Percentiles rank a stretch among this genome's conserved stretches.
These are phyloP conservation scores for Sclerotinia glacialis DNA, from an alignment of 2,329 filamentous ascomycete genomes.

Conservation along the genomic window DNA sequence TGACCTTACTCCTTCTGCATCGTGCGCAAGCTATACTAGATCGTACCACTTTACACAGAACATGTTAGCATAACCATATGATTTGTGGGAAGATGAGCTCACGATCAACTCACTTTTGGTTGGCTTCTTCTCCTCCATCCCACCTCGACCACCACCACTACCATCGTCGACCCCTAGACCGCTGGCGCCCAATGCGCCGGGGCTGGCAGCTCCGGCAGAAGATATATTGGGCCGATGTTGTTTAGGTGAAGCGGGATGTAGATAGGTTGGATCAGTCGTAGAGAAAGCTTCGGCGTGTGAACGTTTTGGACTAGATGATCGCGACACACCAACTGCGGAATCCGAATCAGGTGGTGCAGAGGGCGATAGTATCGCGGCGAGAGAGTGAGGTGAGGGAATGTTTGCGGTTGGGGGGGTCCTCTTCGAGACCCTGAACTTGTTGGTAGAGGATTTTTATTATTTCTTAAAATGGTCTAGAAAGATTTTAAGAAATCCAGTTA, in stretches of 20 bases:
- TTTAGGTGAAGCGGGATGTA: constrained; percentile 36
- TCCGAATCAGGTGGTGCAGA: constrained; percentile 32
- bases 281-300: constrained; percentile 39
- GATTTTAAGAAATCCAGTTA: constrained; percentile 11
- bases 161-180: constrained; percentile 37
- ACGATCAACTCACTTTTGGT: constrained; percentile 19
- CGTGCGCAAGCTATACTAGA: constrained; percentile 76
- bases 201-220: constrained; percentile 30
- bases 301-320: constrained; percentile 38
- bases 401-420: constrained; percentile 37
- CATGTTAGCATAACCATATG: constrained; percentile 1
- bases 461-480: constrained; percentile 20
- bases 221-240: constrained; percentile 33
- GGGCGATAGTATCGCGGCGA: constrained; percentile 41
- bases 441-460: background rate
- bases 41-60: constrained; percentile 55
- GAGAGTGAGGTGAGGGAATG: constrained; percentile 40
- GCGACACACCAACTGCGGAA: constrained; percentile 29
- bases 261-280: constrained; percentile 33
- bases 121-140: constrained; percentile 45
- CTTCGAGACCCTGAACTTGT: constrained; percentile 31
- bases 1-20: constrained; percentile 79
- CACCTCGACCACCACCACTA: constrained; percentile 37
- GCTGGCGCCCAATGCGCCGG: constrained; percentile 32
- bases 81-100: background rate